phyloP scores from a whole-genome alignment of 225 moss, liverwort and hornwort species.

The Polytrichum formosum region DNA sequence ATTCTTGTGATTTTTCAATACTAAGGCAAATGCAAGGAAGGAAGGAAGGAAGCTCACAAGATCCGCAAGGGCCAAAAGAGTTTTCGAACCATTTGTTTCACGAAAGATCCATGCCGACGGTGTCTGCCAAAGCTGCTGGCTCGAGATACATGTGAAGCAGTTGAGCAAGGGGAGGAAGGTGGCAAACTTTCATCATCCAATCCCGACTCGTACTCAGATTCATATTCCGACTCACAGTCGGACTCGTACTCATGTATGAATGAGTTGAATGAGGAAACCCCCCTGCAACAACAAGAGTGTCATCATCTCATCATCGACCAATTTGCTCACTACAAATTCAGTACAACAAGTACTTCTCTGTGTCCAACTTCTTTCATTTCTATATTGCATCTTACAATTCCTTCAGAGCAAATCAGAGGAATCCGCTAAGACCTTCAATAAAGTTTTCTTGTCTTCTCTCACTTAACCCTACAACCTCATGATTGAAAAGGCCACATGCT shows the following conservation, averaged over 20 bases:
- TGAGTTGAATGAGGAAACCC: slow-evolving; percentile 87
- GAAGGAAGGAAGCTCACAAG: slow-evolving; percentile 17
- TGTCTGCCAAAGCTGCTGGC: slow-evolving; percentile 48
- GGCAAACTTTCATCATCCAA: slow-evolving; percentile 47
- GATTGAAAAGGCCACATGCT: too few species aligned
- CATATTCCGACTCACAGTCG: slow-evolving; percentile 47
- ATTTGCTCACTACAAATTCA: too few species aligned
- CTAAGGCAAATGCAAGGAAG: too few species aligned
- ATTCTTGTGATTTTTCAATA: too few species aligned
- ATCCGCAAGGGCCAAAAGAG: slow-evolving; percentile 62
- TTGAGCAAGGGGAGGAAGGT: slow-evolving; percentile 57
- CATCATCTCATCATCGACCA: not conserved
- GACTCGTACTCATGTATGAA: slow-evolving; percentile 65
- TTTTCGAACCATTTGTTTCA: slow-evolving; percentile 42
- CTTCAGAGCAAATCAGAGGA: not conserved
- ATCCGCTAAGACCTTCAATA: not conserved
- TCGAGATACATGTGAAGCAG: slow-evolving; percentile 46
- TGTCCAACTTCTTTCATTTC: too few species aligned
- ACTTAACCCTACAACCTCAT: too few species aligned
- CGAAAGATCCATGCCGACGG: slow-evolving; percentile 35
- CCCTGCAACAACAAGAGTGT: slow-evolving; percentile 34
- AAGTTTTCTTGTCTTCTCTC: not conserved
- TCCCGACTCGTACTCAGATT: slow-evolving; percentile 45
- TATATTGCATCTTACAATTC: not conserved
- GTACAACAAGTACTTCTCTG: too few species aligned